Conservation (phyloP, 2,329 filamentous ascomycete species). For the Didymella sp. region DNA sequence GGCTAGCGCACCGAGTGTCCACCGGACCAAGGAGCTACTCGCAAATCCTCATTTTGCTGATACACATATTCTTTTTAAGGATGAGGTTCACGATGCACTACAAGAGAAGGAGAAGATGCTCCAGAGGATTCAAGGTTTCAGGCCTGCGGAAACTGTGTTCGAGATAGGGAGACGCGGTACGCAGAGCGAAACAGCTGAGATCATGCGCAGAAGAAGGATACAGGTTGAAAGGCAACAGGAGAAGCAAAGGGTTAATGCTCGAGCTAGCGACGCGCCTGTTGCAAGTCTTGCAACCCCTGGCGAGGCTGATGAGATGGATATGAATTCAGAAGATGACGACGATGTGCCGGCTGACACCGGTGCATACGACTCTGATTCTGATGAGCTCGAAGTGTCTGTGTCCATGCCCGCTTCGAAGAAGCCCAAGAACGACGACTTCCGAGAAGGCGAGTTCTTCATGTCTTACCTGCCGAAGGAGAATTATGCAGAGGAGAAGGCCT, state of each 20-base stretch:
- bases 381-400: conserved; percentile 62
- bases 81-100: conserved; percentile 65
- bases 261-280: conserved; percentile 28
- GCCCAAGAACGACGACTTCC: conserved; percentile 62
- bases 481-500: conserved; percentile 86
- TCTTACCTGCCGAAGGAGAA: conserved; percentile 88
- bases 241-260: conserved; percentile 51
- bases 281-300: conserved; percentile 12
- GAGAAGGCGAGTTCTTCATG: conserved; percentile 94
- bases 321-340: conserved; percentile 47
- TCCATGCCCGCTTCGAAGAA: conserved; percentile 49
- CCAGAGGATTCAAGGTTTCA: conserved; percentile 84
- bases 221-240: conserved; percentile 67
- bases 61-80: conserved; percentile 78
- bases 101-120: conserved; percentile 83
- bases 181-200: conserved; percentile 69
- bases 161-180: conserved; percentile 79
- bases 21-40: conserved; percentile 80
- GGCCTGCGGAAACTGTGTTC: conserved; percentile 94
- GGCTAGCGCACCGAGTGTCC: conserved; percentile 88
- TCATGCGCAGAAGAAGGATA: conserved; percentile 75
- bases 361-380: conserved; percentile 55
- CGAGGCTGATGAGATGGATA: conserved; percentile 25
- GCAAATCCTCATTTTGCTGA: conserved; percentile 73
- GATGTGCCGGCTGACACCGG: conserved; percentile 40